Evolutionary conservation across 2,329 filamentous ascomycete genomes (phyloP).

Genomic region (Hymenoscyphus fructigenus): DNA sequence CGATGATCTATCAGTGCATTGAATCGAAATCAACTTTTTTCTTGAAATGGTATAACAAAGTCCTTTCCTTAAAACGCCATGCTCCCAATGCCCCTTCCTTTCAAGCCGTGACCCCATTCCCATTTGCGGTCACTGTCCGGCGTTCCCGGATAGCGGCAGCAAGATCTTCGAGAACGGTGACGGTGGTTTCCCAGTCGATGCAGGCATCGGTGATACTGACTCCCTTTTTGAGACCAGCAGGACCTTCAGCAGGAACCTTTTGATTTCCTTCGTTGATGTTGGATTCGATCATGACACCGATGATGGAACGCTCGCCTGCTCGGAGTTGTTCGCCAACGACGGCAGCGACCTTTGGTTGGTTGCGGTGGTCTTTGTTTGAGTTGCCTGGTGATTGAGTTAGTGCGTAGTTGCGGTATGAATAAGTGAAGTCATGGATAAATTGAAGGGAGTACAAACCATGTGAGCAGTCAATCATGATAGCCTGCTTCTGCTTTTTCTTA

Average conservation of each 20-base stretch:
- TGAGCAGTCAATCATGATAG: constrained; percentile 98
- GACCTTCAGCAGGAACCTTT: constrained; percentile 84
- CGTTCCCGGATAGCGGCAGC: constrained; percentile 79
- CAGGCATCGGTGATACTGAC: constrained; percentile 96
- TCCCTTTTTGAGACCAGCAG: constrained; percentile 75
- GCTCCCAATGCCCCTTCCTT: neutral
- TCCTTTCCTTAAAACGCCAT: neutral
- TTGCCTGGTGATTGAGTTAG: constrained; percentile 60
- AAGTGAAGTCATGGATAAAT: neutral
- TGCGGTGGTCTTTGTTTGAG: constrained; percentile 95
- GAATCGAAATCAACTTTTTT: neutral
- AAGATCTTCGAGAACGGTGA: constrained; percentile 78
- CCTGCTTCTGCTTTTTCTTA: constrained; percentile 81
- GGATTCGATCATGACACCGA: constrained; percentile 98
- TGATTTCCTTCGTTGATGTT: constrained; percentile 91
- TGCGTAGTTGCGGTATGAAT: neutral
- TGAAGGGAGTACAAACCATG: constrained; percentile 62
- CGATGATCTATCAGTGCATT: constrained; percentile 9
- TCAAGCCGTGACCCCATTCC: constrained; percentile 3
- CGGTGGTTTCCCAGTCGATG: constrained; percentile 87
- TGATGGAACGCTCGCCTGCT: constrained; percentile 81
- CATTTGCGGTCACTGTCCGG: constrained; percentile 44
- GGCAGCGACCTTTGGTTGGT: constrained; percentile 91
- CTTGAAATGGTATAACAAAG: neutral
- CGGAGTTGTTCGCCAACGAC: constrained; percentile 80